These are phyloP conservation scores for Gossypium sturtianum DNA, from an alignment of 345 rosid genomes.

Conservation along the genomic window DNA sequence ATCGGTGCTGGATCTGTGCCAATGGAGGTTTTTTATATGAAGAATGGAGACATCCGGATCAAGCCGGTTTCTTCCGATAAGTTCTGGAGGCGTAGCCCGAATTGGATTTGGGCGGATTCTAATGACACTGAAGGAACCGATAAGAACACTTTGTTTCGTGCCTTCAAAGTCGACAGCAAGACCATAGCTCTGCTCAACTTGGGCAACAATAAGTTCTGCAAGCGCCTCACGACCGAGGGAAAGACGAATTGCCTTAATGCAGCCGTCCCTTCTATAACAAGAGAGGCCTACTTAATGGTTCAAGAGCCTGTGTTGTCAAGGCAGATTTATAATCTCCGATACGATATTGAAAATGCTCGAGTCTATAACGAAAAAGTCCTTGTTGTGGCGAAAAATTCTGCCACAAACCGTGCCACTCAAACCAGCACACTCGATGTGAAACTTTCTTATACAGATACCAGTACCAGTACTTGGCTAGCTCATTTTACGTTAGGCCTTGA, in stretches of 20 bases:
- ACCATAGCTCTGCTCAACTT: background rate
- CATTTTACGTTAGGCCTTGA: background rate
- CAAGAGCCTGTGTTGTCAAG: background rate
- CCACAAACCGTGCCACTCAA: background rate
- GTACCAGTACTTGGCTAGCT: background rate
- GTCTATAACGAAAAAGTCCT: too few species aligned
- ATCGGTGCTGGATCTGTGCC: background rate
- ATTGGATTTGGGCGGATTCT: background rate
- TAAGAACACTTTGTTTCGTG: background rate
- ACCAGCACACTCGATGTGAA: background rate
- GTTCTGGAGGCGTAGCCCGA: background rate
- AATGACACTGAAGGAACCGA: background rate
- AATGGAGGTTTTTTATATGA: background rate
- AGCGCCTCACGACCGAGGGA: background rate
- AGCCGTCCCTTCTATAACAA: background rate
- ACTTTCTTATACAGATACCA: background rate
- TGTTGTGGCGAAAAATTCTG: background rate
- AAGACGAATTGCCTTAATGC: background rate
- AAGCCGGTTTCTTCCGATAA: background rate
- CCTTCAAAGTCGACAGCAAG: background rate
- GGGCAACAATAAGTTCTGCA: background rate
- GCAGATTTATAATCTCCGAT: background rate
- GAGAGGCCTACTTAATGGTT: background rate
- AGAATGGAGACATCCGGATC: background rate
- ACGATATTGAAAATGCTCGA: background rate